These are phyloP conservation scores for Amphichorda felina DNA, from an alignment of 2,329 filamentous ascomycete genomes.

Conservation along the genomic window DNA sequence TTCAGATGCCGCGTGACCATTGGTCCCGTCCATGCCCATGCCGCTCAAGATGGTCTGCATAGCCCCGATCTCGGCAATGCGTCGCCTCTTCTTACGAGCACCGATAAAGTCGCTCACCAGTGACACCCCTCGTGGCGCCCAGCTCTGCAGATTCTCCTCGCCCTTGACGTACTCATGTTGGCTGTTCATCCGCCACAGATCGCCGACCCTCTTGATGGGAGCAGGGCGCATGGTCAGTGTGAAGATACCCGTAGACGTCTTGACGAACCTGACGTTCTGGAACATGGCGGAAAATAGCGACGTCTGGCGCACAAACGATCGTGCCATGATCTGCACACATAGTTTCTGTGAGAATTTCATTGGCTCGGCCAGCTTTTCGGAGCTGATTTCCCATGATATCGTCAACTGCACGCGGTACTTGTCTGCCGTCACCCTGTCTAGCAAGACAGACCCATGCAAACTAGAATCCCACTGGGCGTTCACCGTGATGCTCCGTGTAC, in stretches of 20 bases:
- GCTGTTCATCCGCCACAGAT: slow-evolving; percentile 94
- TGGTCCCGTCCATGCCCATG: slow-evolving; percentile 35
- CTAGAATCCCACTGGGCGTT: slow-evolving; percentile 97
- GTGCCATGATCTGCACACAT: slow-evolving; percentile 71
- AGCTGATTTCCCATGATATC: slow-evolving; percentile 75
- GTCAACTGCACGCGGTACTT: slow-evolving; percentile 85
- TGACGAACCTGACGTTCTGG: slow-evolving; percentile 74
- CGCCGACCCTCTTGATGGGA: slow-evolving; percentile 81
- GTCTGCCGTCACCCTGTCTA: slow-evolving; percentile 90
- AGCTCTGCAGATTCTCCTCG: slow-evolving; percentile 73
- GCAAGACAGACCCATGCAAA: slow-evolving; percentile 76
- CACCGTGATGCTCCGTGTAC: slow-evolving; percentile 75
- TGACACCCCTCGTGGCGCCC: slow-evolving; percentile 83
- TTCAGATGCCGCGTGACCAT: slow-evolving; percentile 16
- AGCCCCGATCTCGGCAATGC: slow-evolving; percentile 70
- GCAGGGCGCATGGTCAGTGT: slow-evolving; percentile 76
- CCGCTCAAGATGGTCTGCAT: slow-evolving; percentile 55
- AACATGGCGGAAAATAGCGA: slow-evolving; percentile 82
- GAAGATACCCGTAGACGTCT: slow-evolving; percentile 78
- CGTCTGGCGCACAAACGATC: slow-evolving; percentile 73
- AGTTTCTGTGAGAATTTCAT: slow-evolving; percentile 79
- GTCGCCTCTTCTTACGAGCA: slow-evolving; percentile 59
- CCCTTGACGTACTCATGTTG: slow-evolving; percentile 93
- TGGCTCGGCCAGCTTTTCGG: slow-evolving; percentile 71
- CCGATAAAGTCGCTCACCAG: slow-evolving; percentile 79